Base-by-base conservation (phyloP, 352 stramenopile genomes). In the Globisporangium barbulae region DNA sequence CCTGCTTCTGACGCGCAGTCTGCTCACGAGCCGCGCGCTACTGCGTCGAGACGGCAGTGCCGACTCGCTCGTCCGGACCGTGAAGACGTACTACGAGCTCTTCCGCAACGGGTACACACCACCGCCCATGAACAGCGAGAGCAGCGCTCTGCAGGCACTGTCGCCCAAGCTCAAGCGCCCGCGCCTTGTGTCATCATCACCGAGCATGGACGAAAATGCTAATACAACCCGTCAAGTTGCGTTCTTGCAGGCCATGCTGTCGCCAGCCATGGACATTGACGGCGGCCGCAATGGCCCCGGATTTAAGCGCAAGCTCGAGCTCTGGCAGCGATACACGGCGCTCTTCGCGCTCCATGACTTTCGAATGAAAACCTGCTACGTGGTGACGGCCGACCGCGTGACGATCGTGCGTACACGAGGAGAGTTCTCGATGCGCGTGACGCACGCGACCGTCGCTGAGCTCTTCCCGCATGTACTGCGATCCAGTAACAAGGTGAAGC, bases 1-100 rank as follows among this genome's bases (percentile, higher is more conserved):
- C 52, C 53, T 72, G 41, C 10, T 53, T 21, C 44, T 59, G 19
- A 48, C 66, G 50, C 55, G 57, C 6, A n/a, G 44, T 3, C 59
- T 69, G 30, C 45, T 72, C n/a, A 31, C 56, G n/a, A 63, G 57
- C 33, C 42, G 57, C 2, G 44, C 57, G 21, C 50, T 63, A 7
- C 35, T 42, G 41, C 55, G 55, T 2, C 55, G 30, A 5, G 55
- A 56, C 15, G 50, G 53, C 22, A 47, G 42, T 5, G 44, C 41
- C 8, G 53, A 44, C 33, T 53, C 31, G 8, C 62, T 67, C 33
- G 56, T 63, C 53, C 17, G 21, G 3, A 58, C 47, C 12, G 39
- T 50, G 37, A n/a, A 28, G 53, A 41, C 28, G 31, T 61, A 49
- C 44, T 54, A 65, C 49, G n/a, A 45, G 28, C 17, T 48, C 19